Evolutionary conservation across 2,329 filamentous ascomycete genomes (phyloP).

Genomic region (Epichloe scottii): DNA sequence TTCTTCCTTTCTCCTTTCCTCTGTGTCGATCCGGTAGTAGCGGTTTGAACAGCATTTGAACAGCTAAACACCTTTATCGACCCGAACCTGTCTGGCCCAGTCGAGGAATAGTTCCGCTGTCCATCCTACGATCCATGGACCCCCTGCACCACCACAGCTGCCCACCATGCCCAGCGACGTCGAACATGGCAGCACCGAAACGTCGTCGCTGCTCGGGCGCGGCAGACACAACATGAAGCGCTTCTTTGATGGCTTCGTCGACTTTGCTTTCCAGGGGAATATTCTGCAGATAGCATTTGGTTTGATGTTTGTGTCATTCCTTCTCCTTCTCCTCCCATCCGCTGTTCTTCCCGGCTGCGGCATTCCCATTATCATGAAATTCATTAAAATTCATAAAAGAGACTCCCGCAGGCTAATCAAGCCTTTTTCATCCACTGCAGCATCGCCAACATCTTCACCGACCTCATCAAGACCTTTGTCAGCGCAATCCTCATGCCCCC

Average conservation of each 20-base stretch:
- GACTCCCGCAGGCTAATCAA: too few species aligned
- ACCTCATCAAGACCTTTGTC: constrained; percentile 60
- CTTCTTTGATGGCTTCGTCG: constrained; percentile 51
- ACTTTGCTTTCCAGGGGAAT: constrained; percentile 64
- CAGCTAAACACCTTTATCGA: too few species aligned
- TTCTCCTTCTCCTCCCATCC: too few species aligned
- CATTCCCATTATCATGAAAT: too few species aligned
- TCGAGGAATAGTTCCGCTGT: too few species aligned
- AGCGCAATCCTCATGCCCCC: constrained; percentile 57
- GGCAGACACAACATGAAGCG: constrained; percentile 35
- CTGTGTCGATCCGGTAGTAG: too few species aligned
- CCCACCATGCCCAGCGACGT: constrained; percentile 3
- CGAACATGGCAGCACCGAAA: constrained; percentile 13
- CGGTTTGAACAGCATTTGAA: too few species aligned
- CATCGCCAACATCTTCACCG: constrained; percentile 58
- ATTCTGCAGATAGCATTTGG: constrained; percentile 66
- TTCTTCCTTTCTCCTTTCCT: background rate
- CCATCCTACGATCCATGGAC: too few species aligned
- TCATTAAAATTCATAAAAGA: too few species aligned
- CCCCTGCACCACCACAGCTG: too few species aligned
- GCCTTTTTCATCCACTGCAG: constrained; percentile 21
- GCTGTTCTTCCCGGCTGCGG: too few species aligned
- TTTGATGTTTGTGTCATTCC: constrained; percentile 45
- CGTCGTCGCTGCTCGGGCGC: constrained; percentile 30
- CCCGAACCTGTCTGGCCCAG: too few species aligned